Evolutionary conservation across 768 basidiomycete species (phyloP).

Genomic region (Suillus variegatus): DNA sequence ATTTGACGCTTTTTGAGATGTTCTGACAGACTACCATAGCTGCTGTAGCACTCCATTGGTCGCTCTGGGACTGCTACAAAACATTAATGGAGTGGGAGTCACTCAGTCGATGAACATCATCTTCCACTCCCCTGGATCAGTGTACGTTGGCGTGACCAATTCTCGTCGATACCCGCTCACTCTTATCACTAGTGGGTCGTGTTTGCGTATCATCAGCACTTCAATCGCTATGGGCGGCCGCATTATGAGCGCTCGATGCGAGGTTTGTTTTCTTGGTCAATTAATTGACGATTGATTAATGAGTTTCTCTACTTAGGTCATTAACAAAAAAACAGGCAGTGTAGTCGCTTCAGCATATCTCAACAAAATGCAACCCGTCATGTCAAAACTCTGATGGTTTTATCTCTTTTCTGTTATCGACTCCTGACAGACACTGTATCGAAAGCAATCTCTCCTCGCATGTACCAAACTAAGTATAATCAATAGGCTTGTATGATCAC

Average conservation of each 20-base stretch:
- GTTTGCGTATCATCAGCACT: slow-evolving; percentile 59
- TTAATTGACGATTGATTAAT: slow-evolving; percentile 2
- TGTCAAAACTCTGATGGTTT: slow-evolving; percentile 45
- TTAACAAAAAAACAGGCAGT: slow-evolving; percentile 58
- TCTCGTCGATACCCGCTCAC: slow-evolving; percentile 11
- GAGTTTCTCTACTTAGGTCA: slow-evolving; percentile 40
- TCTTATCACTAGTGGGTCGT: slow-evolving; percentile 48
- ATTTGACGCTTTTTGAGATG: neutral
- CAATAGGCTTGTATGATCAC: neutral
- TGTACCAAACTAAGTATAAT: neutral
- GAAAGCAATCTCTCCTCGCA: neutral
- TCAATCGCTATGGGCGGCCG: slow-evolving; percentile 68
- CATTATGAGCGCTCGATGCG: slow-evolving; percentile 71
- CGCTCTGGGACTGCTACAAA: slow-evolving; percentile 59
- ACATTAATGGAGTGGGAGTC: slow-evolving; percentile 71
- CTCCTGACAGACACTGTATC: slow-evolving; percentile 1
- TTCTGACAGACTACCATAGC: slow-evolving; percentile 30
- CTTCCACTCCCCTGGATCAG: slow-evolving; percentile 68
- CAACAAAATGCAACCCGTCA: slow-evolving; percentile 70
- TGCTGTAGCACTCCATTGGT: slow-evolving; percentile 71
- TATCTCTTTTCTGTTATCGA: slow-evolving; percentile 6
- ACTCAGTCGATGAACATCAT: slow-evolving; percentile 70
- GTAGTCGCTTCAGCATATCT: slow-evolving; percentile 66
- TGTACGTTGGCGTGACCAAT: slow-evolving; percentile 41
- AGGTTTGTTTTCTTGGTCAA: slow-evolving; percentile 43